Percentiles rank a stretch among this genome's conserved stretches.
Evolutionary conservation across 2,329 filamentous ascomycete species (phyloP).

Genomic region (Penicillium sp.): DNA sequence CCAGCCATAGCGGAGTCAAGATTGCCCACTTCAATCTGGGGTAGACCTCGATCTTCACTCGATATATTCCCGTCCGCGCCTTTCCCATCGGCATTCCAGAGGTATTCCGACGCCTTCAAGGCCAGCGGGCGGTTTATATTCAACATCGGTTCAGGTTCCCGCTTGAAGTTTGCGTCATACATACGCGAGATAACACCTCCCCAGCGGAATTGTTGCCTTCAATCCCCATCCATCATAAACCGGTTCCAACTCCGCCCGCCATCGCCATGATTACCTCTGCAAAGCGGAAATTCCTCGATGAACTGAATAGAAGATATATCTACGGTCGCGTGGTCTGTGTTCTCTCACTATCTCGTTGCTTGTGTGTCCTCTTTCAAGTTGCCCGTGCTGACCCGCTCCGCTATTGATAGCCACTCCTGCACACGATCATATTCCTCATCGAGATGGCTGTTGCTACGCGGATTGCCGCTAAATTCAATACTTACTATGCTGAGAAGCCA

Average conservation of each 20-base stretch:
- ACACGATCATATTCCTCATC: conserved; percentile 81
- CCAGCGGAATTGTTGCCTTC: conserved; percentile 38
- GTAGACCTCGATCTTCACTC: conserved; percentile 3
- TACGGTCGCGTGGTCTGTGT: conserved; percentile 53
- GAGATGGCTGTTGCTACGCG: conserved; percentile 87
- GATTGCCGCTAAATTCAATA: conserved; percentile 85
- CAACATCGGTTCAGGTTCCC: conserved; percentile 19
- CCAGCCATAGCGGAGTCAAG: conserved; percentile 18
- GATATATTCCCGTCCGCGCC: conserved; percentile 6
- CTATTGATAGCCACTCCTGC: conserved; percentile 75
- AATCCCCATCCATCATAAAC: conserved; percentile 25
- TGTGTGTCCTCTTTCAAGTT: conserved; percentile 2
- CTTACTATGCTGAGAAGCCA: conserved; percentile 89
- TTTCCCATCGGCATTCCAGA: background rate
- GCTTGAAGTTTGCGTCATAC: conserved; percentile 47
- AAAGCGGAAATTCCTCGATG: conserved; percentile 51
- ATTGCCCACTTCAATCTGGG: conserved; percentile 23
- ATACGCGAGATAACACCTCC: conserved; percentile 34
- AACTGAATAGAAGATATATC: conserved; percentile 55
- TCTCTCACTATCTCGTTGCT: background rate
- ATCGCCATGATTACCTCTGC: conserved; percentile 49
- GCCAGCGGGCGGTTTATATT: conserved; percentile 5
- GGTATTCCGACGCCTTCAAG: background rate
- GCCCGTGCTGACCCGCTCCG: conserved; percentile 23
- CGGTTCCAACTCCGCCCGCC: conserved; percentile 29